Evolutionary conservation across 371 early-diverging fungal genomes (phyloP), one percentile per base, ranked within the genome.

Genomic region (Syncephalis plumigaleata): DNA sequence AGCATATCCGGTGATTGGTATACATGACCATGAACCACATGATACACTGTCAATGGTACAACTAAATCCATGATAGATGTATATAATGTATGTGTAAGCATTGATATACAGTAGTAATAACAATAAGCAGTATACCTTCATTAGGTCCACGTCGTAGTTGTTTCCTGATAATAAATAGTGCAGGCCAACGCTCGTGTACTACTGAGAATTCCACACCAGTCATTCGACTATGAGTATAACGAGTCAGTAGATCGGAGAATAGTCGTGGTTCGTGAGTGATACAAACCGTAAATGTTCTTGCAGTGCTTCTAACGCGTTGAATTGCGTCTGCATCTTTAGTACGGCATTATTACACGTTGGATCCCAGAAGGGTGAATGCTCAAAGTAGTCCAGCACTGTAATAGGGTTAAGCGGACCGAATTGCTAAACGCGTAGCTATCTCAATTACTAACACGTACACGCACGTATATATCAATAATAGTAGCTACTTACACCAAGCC

Each of bases 251-350:
- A n/a, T n/a, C n/a, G n/a, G n/a, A n/a, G n/a, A n/a, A n/a, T n/a
- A n/a, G n/a, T n/a, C n/a, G n/a, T n/a, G n/a, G n/a, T n/a, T n/a
- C n/a, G n/a, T n/a, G n/a, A n/a, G n/a, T n/a, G n/a, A n/a, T n/a
- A n/a, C 45, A 25, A 68, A 81, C 79, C 68, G 69, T 36, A 75
- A 58, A 22, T 78, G 74, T 53, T 79, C 59, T 53, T 55, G 70
- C 46, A 55, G 66, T 40, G 77, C 75, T 40, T 82, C 68, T 15
- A 91, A 58, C 44, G 78, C 80, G 57, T 90, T 91, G 66, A 82
- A 92, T 58, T 88, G 81, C 4, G 93, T 89, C 59, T 99, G 99
- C 99, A 99, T 99, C 51, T 77, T 70, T 11, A 99, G 57, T 9
- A 86, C 77, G 43, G 95, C 97, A 58, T 98, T 98, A 57, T 91